Evolutionary conservation across 2,329 filamentous ascomycete species (phyloP), one percentile per base, ranked within the genome.

Genomic region (Neonectria magnoliae): DNA sequence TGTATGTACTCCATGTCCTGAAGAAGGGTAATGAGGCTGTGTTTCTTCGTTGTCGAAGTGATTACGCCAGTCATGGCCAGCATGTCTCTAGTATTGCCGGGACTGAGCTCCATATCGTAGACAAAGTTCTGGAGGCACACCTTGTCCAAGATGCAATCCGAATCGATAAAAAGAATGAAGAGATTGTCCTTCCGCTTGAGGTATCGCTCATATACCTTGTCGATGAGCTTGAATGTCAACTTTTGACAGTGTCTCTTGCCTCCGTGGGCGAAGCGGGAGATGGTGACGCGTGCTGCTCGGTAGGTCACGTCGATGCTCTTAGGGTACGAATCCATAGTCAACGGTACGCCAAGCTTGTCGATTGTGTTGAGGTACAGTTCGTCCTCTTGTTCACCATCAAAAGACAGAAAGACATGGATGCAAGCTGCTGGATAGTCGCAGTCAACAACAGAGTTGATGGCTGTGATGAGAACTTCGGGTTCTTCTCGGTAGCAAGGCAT

Each of bases 1-100:
- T 98, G 96, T 29, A 98, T 92, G 75, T 98, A 98, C 79, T 99
- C 96, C 91, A 98, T 97, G 72, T 99, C 95, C 79, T 99, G 95
- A 5, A 99, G 84, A 14, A 99, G 83, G 0, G 96, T 98, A 74
- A 98, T 93, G 60, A 98, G 83, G 70, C 91, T 93, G 77, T 97
- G 92, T 73, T 92, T 96, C 73, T 91, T 88, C 0, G 95, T 97
- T 0, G 94, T 98, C 1, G 94, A 95, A 2, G 95, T 98, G 75
- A 98, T 98, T 75, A 98, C 93, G 33, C 95, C 95, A 14, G 95
- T 98, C 93, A 98, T 98, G 57, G 95, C 95, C 75, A 98, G 85
- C 93, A 97, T 98, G 77, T 97, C 93, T 76, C 90, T 89, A 76
- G 92, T 90, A 81, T 94, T 97, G 59, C 94, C 94, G 1, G 95